Conservation (phyloP, 768 basidiomycete species). For the Phaeotremella fagi region DNA sequence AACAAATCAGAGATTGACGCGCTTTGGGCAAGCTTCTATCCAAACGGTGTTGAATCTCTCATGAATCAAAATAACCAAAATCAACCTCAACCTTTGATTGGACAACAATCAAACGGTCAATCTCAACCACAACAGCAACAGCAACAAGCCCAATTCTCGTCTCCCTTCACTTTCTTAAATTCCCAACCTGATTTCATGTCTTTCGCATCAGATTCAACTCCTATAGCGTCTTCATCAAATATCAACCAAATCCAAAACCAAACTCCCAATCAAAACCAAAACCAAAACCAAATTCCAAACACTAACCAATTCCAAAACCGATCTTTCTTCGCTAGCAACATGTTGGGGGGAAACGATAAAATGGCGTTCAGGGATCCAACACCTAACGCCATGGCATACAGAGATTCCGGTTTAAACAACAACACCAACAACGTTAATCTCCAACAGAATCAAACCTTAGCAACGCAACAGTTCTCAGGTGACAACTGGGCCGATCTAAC, state of each 20-base stretch:
- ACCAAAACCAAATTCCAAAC: neutral
- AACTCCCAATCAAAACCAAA: neutral
- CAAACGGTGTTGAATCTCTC: conserved; percentile 13
- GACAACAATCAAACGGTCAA: neutral
- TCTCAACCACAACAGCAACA: neutral
- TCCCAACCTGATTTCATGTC: conserved; percentile 24
- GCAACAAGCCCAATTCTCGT: conserved; percentile 6
- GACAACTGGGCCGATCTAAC: conserved; percentile 27
- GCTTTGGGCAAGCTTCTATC: conserved; percentile 39
- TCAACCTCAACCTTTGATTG: conserved; percentile 4
- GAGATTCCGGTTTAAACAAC: neutral
- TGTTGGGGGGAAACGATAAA: conserved; percentile 2
- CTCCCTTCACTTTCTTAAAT: conserved; percentile 18
- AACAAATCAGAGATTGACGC: conserved; percentile 36
- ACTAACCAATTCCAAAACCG: neutral
- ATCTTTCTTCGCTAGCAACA: neutral
- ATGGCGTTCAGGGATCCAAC: conserved; percentile 30
- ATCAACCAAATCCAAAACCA: neutral
- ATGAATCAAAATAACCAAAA: neutral
- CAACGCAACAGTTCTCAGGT: neutral
- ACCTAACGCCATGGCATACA: neutral
- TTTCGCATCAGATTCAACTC: conserved; percentile 4
- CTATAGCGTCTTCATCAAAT: neutral
- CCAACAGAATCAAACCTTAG: neutral
- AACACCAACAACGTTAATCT: neutral